Conservation (phyloP, 2,329 filamentous ascomycete species). For the Nigrospora sphaerica region DNA sequence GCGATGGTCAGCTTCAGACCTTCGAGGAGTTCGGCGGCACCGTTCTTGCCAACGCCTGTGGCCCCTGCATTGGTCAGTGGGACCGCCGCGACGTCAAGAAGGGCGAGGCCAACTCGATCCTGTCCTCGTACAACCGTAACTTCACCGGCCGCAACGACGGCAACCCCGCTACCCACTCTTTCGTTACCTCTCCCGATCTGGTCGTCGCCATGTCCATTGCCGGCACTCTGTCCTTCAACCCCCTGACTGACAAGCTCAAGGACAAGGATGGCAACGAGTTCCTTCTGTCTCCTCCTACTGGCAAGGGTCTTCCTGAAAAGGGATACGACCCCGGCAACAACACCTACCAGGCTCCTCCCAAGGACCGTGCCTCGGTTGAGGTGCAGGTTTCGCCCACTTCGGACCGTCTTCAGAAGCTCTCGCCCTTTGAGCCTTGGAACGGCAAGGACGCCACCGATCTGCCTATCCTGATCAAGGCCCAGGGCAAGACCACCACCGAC, state of each 20-base stretch:
- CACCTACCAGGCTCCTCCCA: slow-evolving; percentile 93
- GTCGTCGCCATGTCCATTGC: slow-evolving; percentile 82
- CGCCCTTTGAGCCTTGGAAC: slow-evolving; percentile 82
- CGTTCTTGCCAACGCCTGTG: slow-evolving; percentile 92
- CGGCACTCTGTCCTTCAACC: slow-evolving; percentile 87
- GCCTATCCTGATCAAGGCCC: slow-evolving; percentile 91
- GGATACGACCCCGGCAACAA: slow-evolving; percentile 90
- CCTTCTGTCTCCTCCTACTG: slow-evolving; percentile 71
- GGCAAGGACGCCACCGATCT: slow-evolving; percentile 80
- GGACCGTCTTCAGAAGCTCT: slow-evolving; percentile 88
- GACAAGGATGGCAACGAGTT: slow-evolving; percentile 97
- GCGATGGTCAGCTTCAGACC: slow-evolving; percentile 86
- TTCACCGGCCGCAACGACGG: slow-evolving; percentile 97
- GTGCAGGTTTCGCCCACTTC: slow-evolving; percentile 84
- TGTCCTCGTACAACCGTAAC: slow-evolving; percentile 99
- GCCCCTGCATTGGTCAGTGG: slow-evolving; percentile 92
- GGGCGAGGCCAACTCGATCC: slow-evolving; percentile 90
- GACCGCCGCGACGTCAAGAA: slow-evolving; percentile 90
- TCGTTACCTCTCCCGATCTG: slow-evolving; percentile 85
- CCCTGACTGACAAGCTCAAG: slow-evolving; percentile 83
- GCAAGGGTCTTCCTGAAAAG: slow-evolving; percentile 68
- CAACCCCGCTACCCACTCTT: slow-evolving; percentile 90
- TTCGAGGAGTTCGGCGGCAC: slow-evolving; percentile 95
- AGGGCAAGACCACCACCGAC: slow-evolving; percentile 95
- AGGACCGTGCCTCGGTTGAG: slow-evolving; percentile 62